Evolutionary conservation across 257 asterid genomes (phyloP), one percentile per base, ranked within the genome.

Genomic region (Hygrophila difformis): DNA sequence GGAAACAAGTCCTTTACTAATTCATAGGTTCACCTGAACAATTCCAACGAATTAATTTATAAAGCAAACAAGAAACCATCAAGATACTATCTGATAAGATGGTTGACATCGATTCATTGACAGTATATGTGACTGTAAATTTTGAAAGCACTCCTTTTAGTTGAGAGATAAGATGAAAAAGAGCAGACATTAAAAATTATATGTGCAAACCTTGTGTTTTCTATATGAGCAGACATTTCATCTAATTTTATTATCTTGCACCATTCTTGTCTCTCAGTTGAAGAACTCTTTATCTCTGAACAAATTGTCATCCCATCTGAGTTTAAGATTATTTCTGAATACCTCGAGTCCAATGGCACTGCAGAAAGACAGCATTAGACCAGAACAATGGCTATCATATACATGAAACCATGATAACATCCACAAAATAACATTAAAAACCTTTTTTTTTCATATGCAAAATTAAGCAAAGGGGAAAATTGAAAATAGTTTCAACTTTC

Each of bases 221-320:
- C 70, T 58, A 85, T 53, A 45, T 71, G 49, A 60, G 92, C 93
- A 56, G 88, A 82, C 49, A 42, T 63, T 42, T 74, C 73, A 69
- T 82, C 93, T 53, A 62, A 71, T 58, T 78, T 89, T 11, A 79
- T 72, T 63, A 89, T 75, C 67, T 70, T 78, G 79, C 98, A 89
- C 96, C 96, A 85, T 59, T 72, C 78, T 55, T 56, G 76, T 65
- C 73, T 74, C 29, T 47, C 88, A 55, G 69, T 60, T 15, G 70
- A 54, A 47, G 73, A 62, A 54, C 41, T 51, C 61, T 57, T 73
- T 0, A 66, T 66, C 59, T 70, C 82, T n/a, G 87, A 79, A 67
- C 75, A 69, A 42, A 89, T 49, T 38, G 72, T 52, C 26, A 62
- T 64, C 68, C 69, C 88, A 57, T 68, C 58, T 21, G 57, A 64